Percentiles rank a stretch among this genome's conserved stretches.
Evolutionary conservation across 768 basidiomycete species (phyloP).

Genomic region (Grammothele lineata): DNA sequence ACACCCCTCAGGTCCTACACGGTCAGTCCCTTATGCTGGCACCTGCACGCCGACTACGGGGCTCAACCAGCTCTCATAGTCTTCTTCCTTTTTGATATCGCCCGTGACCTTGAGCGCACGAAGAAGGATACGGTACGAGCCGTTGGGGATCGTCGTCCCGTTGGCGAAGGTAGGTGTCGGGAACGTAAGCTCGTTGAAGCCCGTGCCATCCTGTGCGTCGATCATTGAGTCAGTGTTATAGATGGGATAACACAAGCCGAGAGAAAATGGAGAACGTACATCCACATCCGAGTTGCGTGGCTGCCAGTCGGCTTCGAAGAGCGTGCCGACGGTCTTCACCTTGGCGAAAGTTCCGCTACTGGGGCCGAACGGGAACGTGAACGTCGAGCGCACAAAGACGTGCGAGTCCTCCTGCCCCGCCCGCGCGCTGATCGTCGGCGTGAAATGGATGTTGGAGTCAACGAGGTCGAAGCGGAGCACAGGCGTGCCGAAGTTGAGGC

Average conservation of each 20-base stretch:
- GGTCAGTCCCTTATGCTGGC: no score
- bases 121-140: conserved; percentile 38
- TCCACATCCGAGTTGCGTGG: conserved; percentile 39
- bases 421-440: conserved; percentile 34
- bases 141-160: conserved; percentile 38
- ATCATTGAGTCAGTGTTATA: no score
- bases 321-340: conserved; percentile 38
- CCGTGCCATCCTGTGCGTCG: conserved; percentile 25
- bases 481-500: conserved; percentile 48
- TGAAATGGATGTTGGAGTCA: conserved; percentile 35
- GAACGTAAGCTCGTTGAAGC: conserved; percentile 27
- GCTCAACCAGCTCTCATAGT: conserved; percentile 41
- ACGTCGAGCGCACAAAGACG: conserved; percentile 23
- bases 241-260: no score
- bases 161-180: conserved; percentile 29
- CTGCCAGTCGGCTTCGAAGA: conserved; percentile 44
- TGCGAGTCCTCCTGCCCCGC: background rate
- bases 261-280: conserved; percentile 11
- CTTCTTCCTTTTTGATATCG: conserved; percentile 32
- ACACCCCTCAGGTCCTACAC: no score
- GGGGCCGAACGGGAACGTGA: conserved; percentile 35
- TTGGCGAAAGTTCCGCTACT: conserved; percentile 35
- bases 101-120: conserved; percentile 45
- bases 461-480: conserved; percentile 46
- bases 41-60: conserved; percentile 25